Evolutionary conservation across 179 eudicot genomes (phyloP), one percentile per base, ranked within the genome.

Genomic region (Carnegiea gigantea): DNA sequence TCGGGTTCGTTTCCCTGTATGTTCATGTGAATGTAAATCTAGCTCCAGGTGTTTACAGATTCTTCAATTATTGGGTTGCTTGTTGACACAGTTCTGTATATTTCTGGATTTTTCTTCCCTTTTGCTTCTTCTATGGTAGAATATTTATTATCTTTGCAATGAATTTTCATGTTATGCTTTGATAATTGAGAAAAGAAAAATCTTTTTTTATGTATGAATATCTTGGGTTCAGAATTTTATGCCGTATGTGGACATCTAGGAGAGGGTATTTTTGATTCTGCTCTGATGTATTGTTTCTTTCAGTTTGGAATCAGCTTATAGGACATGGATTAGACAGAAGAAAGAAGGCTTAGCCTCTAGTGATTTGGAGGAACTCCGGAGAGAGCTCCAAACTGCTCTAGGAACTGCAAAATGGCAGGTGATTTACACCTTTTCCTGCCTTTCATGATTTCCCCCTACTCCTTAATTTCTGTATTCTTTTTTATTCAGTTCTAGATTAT

Each of bases 321-420:
- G 96, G 59, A 84, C 87, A 82, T 95, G 99, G 99, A 70, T 86
- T 77, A 87, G 90, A 81, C 86, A 86, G 82, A 91, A 85, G 85
- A 91, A 75, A 86, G 94, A 89, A 81, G 92, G 89, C 21, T 10
- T 86, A 68, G 54, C 70, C 24, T 33, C 85, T 13, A 79, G 38
- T 15, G 86, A 84, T 83, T 83, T 90, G 77, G 90, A 91, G 75
- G 95, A 92, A 54, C 90, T 91, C 11, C 76, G 83, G 76, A 88
- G 94, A 78, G 98, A 92, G 87, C 89, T 95, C 46, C 94, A 92
- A 86, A 92, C 92, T 78, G 92, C 97, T 86, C 86, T 95, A 79
- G 95, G 98, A 71, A 95, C 98, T 48, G 94, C 99, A 15, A 95
- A 95, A 84, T 95, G 99, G 99, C 99, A 95, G 98, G 99, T 94